Conservation (phyloP, 2,329 filamentous ascomycete species). For the Colletotrichum sp. region DNA sequence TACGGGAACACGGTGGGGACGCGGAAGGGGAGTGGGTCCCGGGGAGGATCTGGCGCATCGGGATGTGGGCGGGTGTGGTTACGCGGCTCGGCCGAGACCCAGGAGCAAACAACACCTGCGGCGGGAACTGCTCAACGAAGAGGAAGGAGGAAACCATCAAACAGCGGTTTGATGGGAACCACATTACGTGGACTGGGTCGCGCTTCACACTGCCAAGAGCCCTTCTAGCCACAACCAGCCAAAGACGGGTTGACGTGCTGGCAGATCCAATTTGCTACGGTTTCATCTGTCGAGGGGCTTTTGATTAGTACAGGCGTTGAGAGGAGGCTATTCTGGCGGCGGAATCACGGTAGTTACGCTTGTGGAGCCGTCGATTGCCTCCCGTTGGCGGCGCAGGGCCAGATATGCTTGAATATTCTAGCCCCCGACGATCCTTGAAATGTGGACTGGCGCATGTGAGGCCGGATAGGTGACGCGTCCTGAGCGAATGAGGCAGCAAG, state of each 20-base stretch:
- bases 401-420: slow-evolving; percentile 6
- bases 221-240: neutral
- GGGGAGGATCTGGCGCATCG: neutral
- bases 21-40: neutral
- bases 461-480: neutral
- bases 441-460: neutral
- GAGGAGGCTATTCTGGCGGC: neutral
- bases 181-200: neutral
- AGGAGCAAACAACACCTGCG: neutral
- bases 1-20: neutral
- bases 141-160: neutral
- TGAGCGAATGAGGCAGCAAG: neutral
- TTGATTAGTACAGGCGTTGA: neutral
- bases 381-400: neutral
- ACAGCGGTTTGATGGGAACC: neutral
- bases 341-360: neutral
- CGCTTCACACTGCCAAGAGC: neutral
- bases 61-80: slow-evolving; percentile 14
- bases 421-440: neutral
- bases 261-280: slow-evolving; percentile 1
- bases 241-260: neutral
- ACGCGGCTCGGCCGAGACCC: slow-evolving; percentile 12
- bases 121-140: neutral
- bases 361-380: neutral
- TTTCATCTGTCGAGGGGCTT: neutral